A percentile compares a stretch with the other conserved stretches of the same genome.
Conservation (phyloP, 2,329 filamentous ascomycete genomes). For the Lomentospora prolificans region DNA sequence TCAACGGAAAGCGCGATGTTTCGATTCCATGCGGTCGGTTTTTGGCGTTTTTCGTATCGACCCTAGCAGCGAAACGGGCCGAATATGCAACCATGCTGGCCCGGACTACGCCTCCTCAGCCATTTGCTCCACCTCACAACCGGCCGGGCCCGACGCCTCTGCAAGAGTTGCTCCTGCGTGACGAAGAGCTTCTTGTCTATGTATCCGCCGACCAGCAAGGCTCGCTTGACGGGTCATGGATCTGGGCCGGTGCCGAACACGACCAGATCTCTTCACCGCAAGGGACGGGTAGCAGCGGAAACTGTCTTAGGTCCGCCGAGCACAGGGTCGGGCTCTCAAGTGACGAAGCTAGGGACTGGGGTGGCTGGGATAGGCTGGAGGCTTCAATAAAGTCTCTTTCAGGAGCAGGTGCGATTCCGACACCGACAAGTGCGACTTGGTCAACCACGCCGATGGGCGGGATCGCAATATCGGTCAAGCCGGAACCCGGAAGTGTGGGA, state of each 20-base stretch:
- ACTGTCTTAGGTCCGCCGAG: slow-evolving; percentile 7
- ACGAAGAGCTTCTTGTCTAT: slow-evolving; percentile 85
- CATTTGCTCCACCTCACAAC: slow-evolving; percentile 18
- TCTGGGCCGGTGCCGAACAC: slow-evolving; percentile 60
- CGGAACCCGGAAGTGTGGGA: slow-evolving; percentile 18
- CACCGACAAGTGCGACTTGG: slow-evolving; percentile 24
- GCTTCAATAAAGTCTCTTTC: slow-evolving; percentile 21
- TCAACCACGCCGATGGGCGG: slow-evolving; percentile 12
- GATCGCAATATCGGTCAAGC: background rate
- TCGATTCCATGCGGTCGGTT: slow-evolving; percentile 74
- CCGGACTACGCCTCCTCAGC: slow-evolving; percentile 21
- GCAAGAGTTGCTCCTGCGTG: slow-evolving; percentile 37
- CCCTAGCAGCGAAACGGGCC: slow-evolving; percentile 46
- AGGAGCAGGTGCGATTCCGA: slow-evolving; percentile 18
- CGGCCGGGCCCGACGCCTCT: slow-evolving; percentile 13
- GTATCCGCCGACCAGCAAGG: slow-evolving; percentile 80
- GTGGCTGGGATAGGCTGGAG: slow-evolving; percentile 70
- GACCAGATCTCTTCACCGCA: slow-evolving; percentile 21
- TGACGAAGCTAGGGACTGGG: slow-evolving; percentile 58
- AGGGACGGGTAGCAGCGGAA: slow-evolving; percentile 13
- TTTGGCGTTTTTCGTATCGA: slow-evolving; percentile 68
- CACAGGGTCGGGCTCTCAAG: slow-evolving; percentile 40
- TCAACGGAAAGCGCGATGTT: slow-evolving; percentile 62
- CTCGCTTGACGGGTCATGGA: slow-evolving; percentile 67
- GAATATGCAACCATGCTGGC: slow-evolving; percentile 33